These are phyloP conservation scores for Blastomyces gilchristii DNA, from an alignment of 2,329 filamentous ascomycete species.

Conservation along the genomic window DNA sequence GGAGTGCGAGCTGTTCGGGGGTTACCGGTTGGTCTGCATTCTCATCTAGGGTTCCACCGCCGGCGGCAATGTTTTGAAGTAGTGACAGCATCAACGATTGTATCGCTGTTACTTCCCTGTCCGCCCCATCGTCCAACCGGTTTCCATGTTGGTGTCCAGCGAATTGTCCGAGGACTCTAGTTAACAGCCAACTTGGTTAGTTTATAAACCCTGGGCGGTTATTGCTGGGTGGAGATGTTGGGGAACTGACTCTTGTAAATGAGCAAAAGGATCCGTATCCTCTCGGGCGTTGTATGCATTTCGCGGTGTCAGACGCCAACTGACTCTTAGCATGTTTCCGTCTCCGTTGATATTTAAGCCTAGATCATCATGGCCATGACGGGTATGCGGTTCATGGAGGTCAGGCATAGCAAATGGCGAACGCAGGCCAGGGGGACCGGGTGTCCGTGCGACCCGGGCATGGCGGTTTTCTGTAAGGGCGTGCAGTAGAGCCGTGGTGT, in stretches of 20 bases:
- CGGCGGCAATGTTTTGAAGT: constrained; percentile 51
- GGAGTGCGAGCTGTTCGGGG: constrained; percentile 24
- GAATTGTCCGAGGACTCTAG: not conserved
- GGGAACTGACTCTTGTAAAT: constrained; percentile 39
- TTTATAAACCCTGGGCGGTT: not conserved
- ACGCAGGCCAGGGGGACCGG: not conserved
- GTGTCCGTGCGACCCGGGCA: not conserved
- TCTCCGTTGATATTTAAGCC: not conserved
- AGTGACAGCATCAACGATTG: constrained; percentile 18
- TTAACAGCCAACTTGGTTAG: not conserved
- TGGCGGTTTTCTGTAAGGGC: not conserved
- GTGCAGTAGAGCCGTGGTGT: not conserved
- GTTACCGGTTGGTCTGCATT: not conserved
- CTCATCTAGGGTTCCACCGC: constrained; percentile 45
- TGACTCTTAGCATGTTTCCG: not conserved
- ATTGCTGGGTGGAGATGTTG: not conserved
- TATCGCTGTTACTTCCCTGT: constrained; percentile 14
- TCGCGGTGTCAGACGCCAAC: constrained; percentile 38
- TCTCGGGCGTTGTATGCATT: constrained; percentile 43
- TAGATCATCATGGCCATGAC: not conserved
- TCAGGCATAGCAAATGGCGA: not conserved
- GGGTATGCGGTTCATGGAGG: not conserved
- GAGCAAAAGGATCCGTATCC: constrained; percentile 37
- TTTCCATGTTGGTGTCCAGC: not conserved
- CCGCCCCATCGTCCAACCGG: not conserved